Percentiles rank a stretch among this genome's conserved stretches.
Conservation (phyloP, 345 rosid species). For the Hevea brasiliensis region DNA sequence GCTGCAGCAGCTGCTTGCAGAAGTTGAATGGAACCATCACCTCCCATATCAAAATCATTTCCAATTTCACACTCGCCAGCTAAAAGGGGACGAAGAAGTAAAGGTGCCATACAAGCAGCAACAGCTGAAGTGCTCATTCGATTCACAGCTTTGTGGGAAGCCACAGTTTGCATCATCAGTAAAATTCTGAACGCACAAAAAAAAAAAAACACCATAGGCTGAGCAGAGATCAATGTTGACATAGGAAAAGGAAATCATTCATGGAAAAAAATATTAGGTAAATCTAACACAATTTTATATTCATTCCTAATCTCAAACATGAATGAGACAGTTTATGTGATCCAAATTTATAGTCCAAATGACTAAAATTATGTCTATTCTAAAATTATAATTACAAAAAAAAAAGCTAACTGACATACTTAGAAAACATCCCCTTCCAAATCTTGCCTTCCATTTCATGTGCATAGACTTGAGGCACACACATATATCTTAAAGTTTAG, state of each 20-base stretch:
- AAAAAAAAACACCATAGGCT: constrained; percentile 10
- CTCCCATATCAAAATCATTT: constrained; percentile 84
- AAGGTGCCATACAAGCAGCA: constrained; percentile 99
- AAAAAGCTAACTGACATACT: neutral
- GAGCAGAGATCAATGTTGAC: constrained; percentile 2
- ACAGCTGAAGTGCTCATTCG: constrained; percentile 97
- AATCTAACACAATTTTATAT: neutral
- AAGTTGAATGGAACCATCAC: constrained; percentile 91
- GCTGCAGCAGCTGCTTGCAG: constrained; percentile 99
- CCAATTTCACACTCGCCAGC: constrained; percentile 97
- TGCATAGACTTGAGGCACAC: too few relatives aligned
- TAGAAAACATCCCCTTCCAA: too few relatives aligned
- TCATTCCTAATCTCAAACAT: constrained; percentile 1
- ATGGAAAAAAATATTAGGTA: too few relatives aligned
- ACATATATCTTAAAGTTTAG: too few relatives aligned
- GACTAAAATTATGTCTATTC: neutral
- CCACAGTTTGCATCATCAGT: constrained; percentile 83
- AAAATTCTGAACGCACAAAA: constrained; percentile 67
- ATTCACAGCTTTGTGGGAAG: constrained; percentile 72
- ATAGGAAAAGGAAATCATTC: neutral
- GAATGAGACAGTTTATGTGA: neutral
- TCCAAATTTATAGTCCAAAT: neutral
- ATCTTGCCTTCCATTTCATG: too few relatives aligned
- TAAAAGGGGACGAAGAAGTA: constrained; percentile 96
- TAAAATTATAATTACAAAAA: neutral